Evolutionary conservation across 768 basidiomycete genomes (phyloP).

Genomic region (Leccinum truebloodii): DNA sequence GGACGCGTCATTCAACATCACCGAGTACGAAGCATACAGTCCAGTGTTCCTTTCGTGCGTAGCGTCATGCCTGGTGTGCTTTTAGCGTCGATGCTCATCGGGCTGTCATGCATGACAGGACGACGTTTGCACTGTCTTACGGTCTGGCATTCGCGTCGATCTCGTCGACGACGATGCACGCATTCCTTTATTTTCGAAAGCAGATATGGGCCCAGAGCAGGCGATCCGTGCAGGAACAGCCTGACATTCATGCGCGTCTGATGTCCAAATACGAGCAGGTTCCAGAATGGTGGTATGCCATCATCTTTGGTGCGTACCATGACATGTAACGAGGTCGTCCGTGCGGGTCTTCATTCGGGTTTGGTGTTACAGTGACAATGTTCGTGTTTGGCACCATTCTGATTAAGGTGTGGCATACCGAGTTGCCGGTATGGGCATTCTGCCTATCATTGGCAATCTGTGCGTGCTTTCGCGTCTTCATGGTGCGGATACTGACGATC

Average conservation of each 20-base stretch:
- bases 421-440: conserved; percentile 45
- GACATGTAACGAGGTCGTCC: not conserved
- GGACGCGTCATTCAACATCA: too few relatives aligned
- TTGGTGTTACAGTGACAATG: conserved; percentile 39
- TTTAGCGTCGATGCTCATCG: conserved; percentile 3
- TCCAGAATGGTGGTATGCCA: conserved; percentile 60
- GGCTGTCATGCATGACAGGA: conserved; percentile 14
- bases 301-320: conserved; percentile 27
- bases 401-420: conserved; percentile 62
- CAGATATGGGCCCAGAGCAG: conserved; percentile 74
- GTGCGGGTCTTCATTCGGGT: not conserved
- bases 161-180: conserved; percentile 72
- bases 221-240: conserved; percentile 73
- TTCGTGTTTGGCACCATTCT: conserved; percentile 59
- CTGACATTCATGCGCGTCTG: conserved; percentile 67
- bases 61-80: not conserved
- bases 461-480: conserved; percentile 18
- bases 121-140: conserved; percentile 77
- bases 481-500: not conserved
- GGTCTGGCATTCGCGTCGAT: conserved; percentile 83
- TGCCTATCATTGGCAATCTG: conserved; percentile 33
- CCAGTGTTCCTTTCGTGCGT: conserved; percentile 58
- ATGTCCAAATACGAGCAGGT: conserved; percentile 59
- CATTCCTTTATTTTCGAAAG: conserved; percentile 74
- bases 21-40: conserved; percentile 55